These are phyloP conservation scores for Pseudocercospora fuligena DNA, from an alignment of 2,329 filamentous ascomycete genomes.

Conservation along the genomic window DNA sequence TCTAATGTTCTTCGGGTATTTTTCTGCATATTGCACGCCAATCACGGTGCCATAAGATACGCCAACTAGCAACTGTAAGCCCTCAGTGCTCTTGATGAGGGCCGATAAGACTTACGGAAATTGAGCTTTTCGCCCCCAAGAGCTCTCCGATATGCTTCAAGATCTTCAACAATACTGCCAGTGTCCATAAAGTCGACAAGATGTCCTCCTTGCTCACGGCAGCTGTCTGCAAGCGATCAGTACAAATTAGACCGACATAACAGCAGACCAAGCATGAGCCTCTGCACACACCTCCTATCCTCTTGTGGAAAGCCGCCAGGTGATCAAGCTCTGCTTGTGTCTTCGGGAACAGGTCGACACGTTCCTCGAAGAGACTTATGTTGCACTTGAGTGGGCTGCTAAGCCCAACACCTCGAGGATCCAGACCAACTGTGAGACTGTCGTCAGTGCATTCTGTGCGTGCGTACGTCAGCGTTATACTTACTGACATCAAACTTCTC, in stretches of 20 bases:
- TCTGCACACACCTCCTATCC: neutral
- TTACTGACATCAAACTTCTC: neutral
- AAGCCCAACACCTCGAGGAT: neutral
- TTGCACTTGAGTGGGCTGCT: neutral
- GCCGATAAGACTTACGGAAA: neutral
- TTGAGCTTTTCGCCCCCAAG: neutral
- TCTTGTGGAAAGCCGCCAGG: neutral
- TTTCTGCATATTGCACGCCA: neutral
- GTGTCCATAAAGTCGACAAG: neutral
- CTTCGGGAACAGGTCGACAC: neutral
- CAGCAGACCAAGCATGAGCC: neutral
- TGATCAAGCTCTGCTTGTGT: neutral
- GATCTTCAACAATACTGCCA: neutral
- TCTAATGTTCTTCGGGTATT: neutral
- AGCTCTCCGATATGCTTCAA: neutral
- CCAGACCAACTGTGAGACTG: neutral
- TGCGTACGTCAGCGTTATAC: neutral
- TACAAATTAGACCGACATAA: neutral
- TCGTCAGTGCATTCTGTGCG: neutral
- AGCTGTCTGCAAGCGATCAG: neutral
- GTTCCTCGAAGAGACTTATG: neutral
- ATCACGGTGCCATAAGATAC: neutral
- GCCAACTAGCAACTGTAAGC: neutral
- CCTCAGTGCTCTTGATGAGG: neutral
- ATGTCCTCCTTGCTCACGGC: neutral